These are phyloP conservation scores for Vanderwaltozyma verrucispora DNA, from an alignment of 805 yeast genomes.

Conservation along the genomic window DNA sequence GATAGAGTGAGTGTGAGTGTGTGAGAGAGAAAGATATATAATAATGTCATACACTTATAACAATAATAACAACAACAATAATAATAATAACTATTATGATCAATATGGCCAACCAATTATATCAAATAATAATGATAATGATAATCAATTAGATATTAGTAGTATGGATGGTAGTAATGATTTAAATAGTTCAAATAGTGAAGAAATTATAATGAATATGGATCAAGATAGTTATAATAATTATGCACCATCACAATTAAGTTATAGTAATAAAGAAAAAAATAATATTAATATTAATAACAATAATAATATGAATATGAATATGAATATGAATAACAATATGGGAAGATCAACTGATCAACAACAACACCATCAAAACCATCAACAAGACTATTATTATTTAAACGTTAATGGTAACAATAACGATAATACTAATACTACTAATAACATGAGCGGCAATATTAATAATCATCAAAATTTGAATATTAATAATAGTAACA, in stretches of 20 bases:
- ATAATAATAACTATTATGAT: slow-evolving; percentile 10
- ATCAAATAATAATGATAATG: slow-evolving; percentile 5
- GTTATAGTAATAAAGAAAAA: slow-evolving; percentile 60
- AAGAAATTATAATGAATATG: slow-evolving; percentile 26
- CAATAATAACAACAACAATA: slow-evolving; percentile 12
- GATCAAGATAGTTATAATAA: slow-evolving; percentile 40
- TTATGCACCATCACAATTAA: slow-evolving; percentile 75
- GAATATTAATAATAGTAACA: not conserved
- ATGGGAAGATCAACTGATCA: slow-evolving; percentile 42
- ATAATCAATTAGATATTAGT: not conserved
- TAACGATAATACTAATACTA: not conserved
- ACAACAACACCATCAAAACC: not conserved
- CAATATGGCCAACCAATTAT: slow-evolving; percentile 32
- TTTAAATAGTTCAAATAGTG: slow-evolving; percentile 35
- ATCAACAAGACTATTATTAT: not conserved
- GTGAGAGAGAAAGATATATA: too few relatives aligned
- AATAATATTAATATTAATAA: slow-evolving; percentile 53
- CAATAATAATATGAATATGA: slow-evolving; percentile 37
- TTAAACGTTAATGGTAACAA: slow-evolving; percentile 15
- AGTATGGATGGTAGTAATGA: slow-evolving; percentile 40
- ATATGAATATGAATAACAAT: slow-evolving; percentile 43
- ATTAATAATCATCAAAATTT: too few relatives aligned
- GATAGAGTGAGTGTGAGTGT: too few relatives aligned
- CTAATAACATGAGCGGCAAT: not conserved
- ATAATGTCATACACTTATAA: slow-evolving; percentile 6